A percentile compares a stretch with the other conserved stretches of the same genome.
These are phyloP conservation scores for Colletotrichum costaricense DNA, from an alignment of 2,329 filamentous ascomycete species.

Conservation along the genomic window DNA sequence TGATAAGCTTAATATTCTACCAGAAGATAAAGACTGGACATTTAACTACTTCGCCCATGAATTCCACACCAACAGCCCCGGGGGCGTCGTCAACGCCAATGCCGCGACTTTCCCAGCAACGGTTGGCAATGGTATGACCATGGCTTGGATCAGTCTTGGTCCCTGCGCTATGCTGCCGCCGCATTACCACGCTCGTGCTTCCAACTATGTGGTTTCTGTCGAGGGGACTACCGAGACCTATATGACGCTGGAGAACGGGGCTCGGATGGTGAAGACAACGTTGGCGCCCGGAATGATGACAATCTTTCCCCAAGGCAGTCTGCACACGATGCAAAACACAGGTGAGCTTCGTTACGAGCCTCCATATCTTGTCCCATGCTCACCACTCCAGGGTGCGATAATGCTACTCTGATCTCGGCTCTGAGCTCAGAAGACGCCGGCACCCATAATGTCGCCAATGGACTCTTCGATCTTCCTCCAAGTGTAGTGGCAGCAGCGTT, in stretches of 20 bases:
- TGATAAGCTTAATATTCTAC: slow-evolving; percentile 54
- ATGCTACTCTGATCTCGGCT: slow-evolving; percentile 60
- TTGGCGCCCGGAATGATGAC: slow-evolving; percentile 59
- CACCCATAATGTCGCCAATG: slow-evolving; percentile 59
- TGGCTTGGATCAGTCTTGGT: slow-evolving; percentile 58
- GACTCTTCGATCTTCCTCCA: slow-evolving; percentile 52
- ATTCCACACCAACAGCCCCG: slow-evolving; percentile 55
- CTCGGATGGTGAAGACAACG: slow-evolving; percentile 50
- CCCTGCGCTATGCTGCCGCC: slow-evolving; percentile 63
- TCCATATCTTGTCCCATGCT: not conserved
- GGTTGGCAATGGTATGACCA: slow-evolving; percentile 57
- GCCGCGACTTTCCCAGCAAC: slow-evolving; percentile 62
- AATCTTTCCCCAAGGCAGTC: slow-evolving; percentile 58
- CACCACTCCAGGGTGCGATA: slow-evolving; percentile 53
- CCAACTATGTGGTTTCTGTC: slow-evolving; percentile 60
- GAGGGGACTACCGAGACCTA: slow-evolving; percentile 61
- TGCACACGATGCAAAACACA: slow-evolving; percentile 63
- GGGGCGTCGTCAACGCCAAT: slow-evolving; percentile 63
- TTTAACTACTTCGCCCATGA: slow-evolving; percentile 60
- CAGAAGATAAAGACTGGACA: slow-evolving; percentile 54
- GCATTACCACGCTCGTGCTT: slow-evolving; percentile 61
- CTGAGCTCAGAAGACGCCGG: slow-evolving; percentile 60
- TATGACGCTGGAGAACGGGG: slow-evolving; percentile 64
- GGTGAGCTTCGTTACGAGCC: slow-evolving; percentile 44
- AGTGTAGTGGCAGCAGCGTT: slow-evolving; percentile 57